These are phyloP conservation scores for Porphyridium purpureum DNA, from an alignment of 23 red algal species.

Conservation along the genomic window DNA sequence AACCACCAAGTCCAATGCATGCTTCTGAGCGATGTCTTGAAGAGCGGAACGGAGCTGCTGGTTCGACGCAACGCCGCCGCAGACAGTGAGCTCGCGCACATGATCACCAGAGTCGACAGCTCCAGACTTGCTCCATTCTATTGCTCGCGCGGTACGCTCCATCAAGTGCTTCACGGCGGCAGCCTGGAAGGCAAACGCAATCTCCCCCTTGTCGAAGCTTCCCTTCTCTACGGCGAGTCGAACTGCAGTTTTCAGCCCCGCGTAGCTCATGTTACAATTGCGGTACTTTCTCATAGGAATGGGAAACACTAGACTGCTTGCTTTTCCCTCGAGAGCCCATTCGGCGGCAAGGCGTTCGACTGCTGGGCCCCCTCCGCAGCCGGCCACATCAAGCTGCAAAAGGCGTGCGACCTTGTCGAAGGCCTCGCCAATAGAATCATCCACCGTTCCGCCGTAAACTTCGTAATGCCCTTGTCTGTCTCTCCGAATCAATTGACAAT, in stretches of 20 bases:
- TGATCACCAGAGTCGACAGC: constrained; percentile 3
- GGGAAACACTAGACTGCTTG: constrained; percentile 45
- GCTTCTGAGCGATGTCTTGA: constrained; percentile 9
- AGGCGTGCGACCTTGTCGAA: constrained; percentile 89
- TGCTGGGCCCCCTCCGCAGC: constrained; percentile 61
- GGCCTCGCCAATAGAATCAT: constrained; percentile 89
- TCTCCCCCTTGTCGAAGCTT: constrained; percentile 19
- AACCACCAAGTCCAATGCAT: constrained; percentile 30
- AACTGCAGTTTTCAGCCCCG: constrained; percentile 86
- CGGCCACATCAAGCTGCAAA: constrained; percentile 53
- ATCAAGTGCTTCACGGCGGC: constrained; percentile 70
- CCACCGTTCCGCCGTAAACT: constrained; percentile 87
- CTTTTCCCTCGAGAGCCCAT: constrained; percentile 36
- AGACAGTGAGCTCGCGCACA: constrained; percentile 39
- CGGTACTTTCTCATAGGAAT: constrained; percentile 53
- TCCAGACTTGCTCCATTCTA: constrained; percentile 15
- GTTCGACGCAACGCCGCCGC: constrained; percentile 89
- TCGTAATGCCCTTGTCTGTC: constrained; percentile 49
- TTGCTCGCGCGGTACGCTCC: constrained; percentile 34
- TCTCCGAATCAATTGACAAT: constrained; percentile 78
- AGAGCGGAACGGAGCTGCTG: constrained; percentile 34
- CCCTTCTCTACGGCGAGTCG: constrained; percentile 41
- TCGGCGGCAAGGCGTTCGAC: constrained; percentile 61
- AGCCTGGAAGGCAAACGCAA: constrained; percentile 83
- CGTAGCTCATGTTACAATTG: constrained; percentile 93